A percentile compares a stretch with the other conserved stretches of the same genome.
phyloP scores from a whole-genome alignment of 306 rosid species.

The Oxytropis ochrocephala region DNA sequence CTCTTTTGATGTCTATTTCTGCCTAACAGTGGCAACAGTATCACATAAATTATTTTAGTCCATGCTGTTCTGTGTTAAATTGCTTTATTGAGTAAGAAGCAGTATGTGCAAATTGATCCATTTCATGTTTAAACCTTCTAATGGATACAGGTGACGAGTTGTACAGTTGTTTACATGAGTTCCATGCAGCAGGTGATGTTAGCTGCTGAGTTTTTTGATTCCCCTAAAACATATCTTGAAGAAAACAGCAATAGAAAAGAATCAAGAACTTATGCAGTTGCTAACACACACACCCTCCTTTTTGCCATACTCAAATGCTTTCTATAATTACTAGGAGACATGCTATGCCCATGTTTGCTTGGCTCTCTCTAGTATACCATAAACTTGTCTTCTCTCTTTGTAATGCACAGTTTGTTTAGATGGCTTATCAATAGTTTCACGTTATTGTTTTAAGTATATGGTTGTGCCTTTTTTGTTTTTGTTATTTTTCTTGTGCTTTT shows the following conservation, averaged over 20 bases:
- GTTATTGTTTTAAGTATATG: not conserved
- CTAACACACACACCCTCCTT: not conserved
- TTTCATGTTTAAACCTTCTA: constrained; percentile 12
- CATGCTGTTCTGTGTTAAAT: not conserved
- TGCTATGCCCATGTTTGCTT: not conserved
- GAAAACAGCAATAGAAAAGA: constrained; percentile 10
- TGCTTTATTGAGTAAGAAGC: not conserved
- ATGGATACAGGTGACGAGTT: constrained; percentile 19
- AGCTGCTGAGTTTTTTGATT: constrained; percentile 10
- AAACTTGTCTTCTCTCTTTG: constrained; percentile 10
- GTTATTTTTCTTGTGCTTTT: too few species aligned
- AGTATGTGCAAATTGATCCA: constrained; percentile 2
- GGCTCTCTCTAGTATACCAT: constrained; percentile 18
- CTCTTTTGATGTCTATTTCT: not conserved
- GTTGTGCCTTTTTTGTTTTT: not conserved
- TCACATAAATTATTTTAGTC: constrained; percentile 7
- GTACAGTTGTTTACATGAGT: constrained; percentile 24
- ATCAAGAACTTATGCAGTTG: constrained; percentile 1
- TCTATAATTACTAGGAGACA: constrained; percentile 16
- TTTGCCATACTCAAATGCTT: constrained; percentile 3
- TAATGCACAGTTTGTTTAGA: not conserved
- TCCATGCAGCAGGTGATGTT: constrained; percentile 11
- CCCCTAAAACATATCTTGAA: constrained; percentile 7
- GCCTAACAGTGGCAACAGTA: constrained; percentile 2
- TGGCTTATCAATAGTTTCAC: constrained; percentile 4